phyloP scores from a whole-genome alignment of 1,139 yeast species.

The Yamadazyma epiphylla region DNA sequence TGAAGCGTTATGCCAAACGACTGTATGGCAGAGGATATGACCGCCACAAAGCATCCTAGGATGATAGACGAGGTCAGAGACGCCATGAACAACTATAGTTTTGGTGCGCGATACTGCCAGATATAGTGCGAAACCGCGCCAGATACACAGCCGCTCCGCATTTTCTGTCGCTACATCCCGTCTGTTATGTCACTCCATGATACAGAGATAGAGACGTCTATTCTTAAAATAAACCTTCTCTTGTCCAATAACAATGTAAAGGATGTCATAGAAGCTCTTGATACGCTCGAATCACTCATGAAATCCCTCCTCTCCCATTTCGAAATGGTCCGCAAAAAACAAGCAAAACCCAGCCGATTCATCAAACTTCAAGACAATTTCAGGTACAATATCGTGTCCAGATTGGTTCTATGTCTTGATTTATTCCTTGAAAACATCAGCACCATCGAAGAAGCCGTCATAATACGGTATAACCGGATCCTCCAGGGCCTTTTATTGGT shows the following conservation, averaged over 20 bases:
- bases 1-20: conserved; percentile 82
- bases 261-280: conserved; percentile 6
- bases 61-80: conserved; percentile 21
- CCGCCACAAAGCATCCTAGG: conserved; percentile 71
- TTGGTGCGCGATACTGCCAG: too few species aligned
- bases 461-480: conserved; percentile 35
- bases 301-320: conserved; percentile 22
- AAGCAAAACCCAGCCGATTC: conserved; percentile 25
- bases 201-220: conserved; percentile 2
- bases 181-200: too few species aligned
- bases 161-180: too few species aligned
- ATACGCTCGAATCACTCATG: conserved; percentile 5
- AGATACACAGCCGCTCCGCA: too few species aligned
- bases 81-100: too few species aligned
- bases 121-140: too few species aligned
- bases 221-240: conserved; percentile 28
- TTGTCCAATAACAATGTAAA: conserved; percentile 85
- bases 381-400: conserved; percentile 43
- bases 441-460: conserved; percentile 5
- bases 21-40: conserved; percentile 76
- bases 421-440: conserved; percentile 10
- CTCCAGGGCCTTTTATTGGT: conserved; percentile 62
- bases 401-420: conserved; percentile 27
- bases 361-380: conserved; percentile 48
- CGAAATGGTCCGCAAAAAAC: conserved; percentile 14